Base-by-base conservation (phyloP, 768 basidiomycete species). In the Mycena epipterygia region DNA sequence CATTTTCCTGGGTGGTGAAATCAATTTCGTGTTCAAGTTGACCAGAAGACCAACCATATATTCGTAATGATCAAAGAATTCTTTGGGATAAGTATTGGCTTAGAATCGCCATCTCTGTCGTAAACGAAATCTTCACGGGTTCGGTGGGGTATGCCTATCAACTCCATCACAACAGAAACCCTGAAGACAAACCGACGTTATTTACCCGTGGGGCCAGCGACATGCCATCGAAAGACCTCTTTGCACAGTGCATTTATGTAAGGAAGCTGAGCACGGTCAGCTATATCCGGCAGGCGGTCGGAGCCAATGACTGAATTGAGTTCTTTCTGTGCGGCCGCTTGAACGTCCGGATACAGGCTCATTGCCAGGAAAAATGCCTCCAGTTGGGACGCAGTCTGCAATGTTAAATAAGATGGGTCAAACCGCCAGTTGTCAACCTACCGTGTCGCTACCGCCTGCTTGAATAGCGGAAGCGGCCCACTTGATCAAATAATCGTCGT, bases 261-360 rank as follows among this genome's bases (percentile, higher is more conserved):
- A 17, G 75, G 73, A 1, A 78, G 57, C 37, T 56, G 13, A 11
- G 39, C 37, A 19, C 67, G 41, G 29, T 78, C 77, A 8, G 59
- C 62, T 13, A 76, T 21, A 25, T 56, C 67, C 0, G 79, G 79
- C 5, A 79, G 68, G 3, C 77, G 49, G 33, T 70, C 79, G 21
- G 70, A 72, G 33, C 81, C 81, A 11, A 84, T 13, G 2, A 82
- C 71, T 4, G 58, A 68, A 58, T 85, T 84, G n/a, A 85, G 42
- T 64, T 84, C 81, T 30, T 78, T 74, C 51, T 84, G 83, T 2
- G 82, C 81, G 19, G 74, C 41, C 5, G 21, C 41, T 60, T 84
- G 84, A 5, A 80, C 78, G 4, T 79, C 77, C 86, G 51, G 59
- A 48, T 67, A 21, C 77, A 79, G 48, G 75, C 71, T 55, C 79